These are phyloP conservation scores for Syncephalastrum sp. DNA, from an alignment of 371 early-diverging fungal species.

Conservation along the genomic window DNA sequence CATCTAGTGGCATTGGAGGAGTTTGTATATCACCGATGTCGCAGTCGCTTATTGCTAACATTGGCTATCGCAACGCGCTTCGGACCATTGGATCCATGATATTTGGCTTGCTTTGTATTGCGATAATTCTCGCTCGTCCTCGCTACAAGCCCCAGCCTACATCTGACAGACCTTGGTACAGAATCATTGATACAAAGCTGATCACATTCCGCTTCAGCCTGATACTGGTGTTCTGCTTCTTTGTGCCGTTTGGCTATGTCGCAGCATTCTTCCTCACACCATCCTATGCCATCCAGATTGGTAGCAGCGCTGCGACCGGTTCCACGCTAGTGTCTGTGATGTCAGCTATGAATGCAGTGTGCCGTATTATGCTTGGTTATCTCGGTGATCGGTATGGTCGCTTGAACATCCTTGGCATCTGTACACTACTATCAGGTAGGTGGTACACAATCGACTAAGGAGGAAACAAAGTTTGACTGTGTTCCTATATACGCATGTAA, in stretches of 20 bases:
- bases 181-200: conserved; percentile 26
- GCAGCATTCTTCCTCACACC: conserved; percentile 29
- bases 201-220: conserved; percentile 26
- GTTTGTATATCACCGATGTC: conserved; percentile 62
- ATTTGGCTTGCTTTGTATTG: conserved; percentile 37
- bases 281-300: conserved; percentile 13
- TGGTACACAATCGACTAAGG: conserved; percentile 9
- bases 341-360: conserved; percentile 17
- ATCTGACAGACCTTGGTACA: conserved; percentile 17
- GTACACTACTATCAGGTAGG: conserved; percentile 28
- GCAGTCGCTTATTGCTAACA: conserved; percentile 40
- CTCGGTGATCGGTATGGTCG: conserved; percentile 19
- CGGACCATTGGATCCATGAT: conserved; percentile 39
- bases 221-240: conserved; percentile 37
- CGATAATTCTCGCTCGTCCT: conserved; percentile 30
- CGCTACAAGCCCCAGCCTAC: conserved; percentile 27
- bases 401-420: conserved; percentile 13
- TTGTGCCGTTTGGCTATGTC: conserved; percentile 44
- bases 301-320: conserved; percentile 10
- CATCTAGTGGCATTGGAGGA: conserved; percentile 78
- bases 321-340: conserved; percentile 17
- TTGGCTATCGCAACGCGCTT: conserved; percentile 58
- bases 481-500: not conserved
- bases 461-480: conserved; percentile 17
- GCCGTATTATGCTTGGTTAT: conserved; percentile 33